Base-by-base conservation (phyloP, 2,329 filamentous ascomycete genomes). In the Alternaria triticimaculans region DNA sequence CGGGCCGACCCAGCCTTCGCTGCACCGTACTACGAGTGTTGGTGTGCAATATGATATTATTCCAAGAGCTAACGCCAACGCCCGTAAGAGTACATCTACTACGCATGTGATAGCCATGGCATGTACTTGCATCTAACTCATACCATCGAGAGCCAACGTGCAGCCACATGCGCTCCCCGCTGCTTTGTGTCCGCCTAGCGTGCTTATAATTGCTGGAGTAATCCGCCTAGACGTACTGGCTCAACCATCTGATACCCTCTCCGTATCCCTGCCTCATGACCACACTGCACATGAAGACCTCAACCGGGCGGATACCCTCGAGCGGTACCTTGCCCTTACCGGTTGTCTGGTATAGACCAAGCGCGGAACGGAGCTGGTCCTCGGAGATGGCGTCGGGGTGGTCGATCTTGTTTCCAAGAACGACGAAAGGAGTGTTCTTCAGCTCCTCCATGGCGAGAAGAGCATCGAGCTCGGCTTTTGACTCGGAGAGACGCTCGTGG, bases 341-440 rank as follows among this genome's bases (percentile, higher is more conserved):
- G 9, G 76, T 79, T 25, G 77, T 79, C 69, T 98, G 95, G 84
- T 96, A 98, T 77, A 99, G 84, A 67, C 96, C 96, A 63, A 99
- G 87, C 81, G 94, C 92, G 80, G 95, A 91, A 82, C 96, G 89
- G 78, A 98, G 88, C 85, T 97, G 93, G 76, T 98, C 95, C 87
- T 99, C 96, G 70, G 92, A 95, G 58, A 98, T 90, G 67, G 96
- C 96, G 73, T 96, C 92, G 58, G 94, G 94, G 85, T 98, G 94
- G 82, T 99, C 96, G 82, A 99, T 99, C 89, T 99, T 99, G 89
- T 99, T 99, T 75, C 96, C 96, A 68, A 99, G 89, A 74, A 99
- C 89, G 66, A 98, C 89, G 82, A 98, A 98, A 58, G 96, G 96
- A 9, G 97, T 96, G 87, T 97, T 97, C 80, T 89, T 86, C 43